Evolutionary conservation across 805 yeast species (phyloP).

Genomic region (Metschnikowia baotianmanensis): DNA sequence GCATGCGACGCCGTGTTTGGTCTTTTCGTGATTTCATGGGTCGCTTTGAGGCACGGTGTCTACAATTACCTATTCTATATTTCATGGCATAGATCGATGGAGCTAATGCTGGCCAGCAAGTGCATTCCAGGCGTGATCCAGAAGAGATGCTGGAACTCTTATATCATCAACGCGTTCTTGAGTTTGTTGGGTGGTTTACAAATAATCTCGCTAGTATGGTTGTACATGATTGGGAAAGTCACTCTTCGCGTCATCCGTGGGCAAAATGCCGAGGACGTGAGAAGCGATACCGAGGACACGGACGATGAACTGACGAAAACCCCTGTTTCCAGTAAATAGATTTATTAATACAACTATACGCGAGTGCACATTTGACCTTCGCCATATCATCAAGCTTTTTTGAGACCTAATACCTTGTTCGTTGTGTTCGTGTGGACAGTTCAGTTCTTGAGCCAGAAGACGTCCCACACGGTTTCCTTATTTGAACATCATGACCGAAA

Average conservation of each 20-base stretch:
- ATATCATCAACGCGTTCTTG: conserved; percentile 47
- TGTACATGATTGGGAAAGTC: conserved; percentile 68
- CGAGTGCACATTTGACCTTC: neutral
- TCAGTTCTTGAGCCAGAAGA: too few relatives aligned
- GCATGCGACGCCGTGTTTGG: conserved; percentile 70
- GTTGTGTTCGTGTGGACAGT: too few relatives aligned
- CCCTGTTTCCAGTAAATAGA: conserved; percentile 5
- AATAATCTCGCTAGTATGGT: conserved; percentile 65
- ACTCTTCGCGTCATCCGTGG: conserved; percentile 71
- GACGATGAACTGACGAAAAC: conserved; percentile 24
- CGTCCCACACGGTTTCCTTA: too few relatives aligned
- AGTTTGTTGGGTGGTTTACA: conserved; percentile 64
- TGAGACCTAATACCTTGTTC: neutral
- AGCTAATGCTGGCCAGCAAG: conserved; percentile 43
- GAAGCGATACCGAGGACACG: conserved; percentile 76
- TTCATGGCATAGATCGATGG: conserved; percentile 43
- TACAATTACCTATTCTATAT: conserved; percentile 67
- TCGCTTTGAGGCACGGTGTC: conserved; percentile 66
- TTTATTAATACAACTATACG: neutral
- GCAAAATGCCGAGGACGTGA: conserved; percentile 76
- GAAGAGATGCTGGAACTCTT: conserved; percentile 51
- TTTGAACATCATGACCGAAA: neutral
- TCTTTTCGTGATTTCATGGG: conserved; percentile 67
- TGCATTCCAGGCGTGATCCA: conserved; percentile 37
- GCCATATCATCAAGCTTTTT: neutral